phyloP scores from a whole-genome alignment of 257 asterid species.

The Nicotiana obtusifolia region DNA sequence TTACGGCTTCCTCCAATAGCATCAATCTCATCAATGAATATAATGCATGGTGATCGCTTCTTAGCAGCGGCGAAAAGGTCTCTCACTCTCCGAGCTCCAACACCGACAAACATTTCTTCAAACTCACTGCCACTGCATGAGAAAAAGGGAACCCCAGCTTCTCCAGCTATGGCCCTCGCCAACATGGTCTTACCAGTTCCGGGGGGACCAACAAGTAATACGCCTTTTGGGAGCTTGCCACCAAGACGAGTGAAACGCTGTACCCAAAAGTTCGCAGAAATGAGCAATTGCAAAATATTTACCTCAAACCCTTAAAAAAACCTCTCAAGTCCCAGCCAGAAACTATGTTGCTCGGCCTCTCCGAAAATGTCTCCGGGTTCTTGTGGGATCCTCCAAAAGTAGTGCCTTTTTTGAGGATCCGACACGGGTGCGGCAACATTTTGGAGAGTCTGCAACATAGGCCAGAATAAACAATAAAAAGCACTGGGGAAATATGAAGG shows the following conservation, averaged over 20 bases:
- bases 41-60: slow-evolving; percentile 88
- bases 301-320: neutral
- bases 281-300: neutral
- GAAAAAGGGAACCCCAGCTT: slow-evolving; percentile 94
- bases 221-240: slow-evolving; percentile 98
- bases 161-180: slow-evolving; percentile 99
- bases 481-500: neutral
- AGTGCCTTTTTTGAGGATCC: too few species aligned
- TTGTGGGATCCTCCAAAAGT: too few species aligned
- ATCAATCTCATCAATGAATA: slow-evolving; percentile 89
- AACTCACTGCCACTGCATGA: slow-evolving; percentile 99
- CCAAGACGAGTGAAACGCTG: slow-evolving; percentile 97
- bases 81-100: slow-evolving; percentile 95
- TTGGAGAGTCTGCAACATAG: too few species aligned
- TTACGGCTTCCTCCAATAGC: slow-evolving; percentile 94
- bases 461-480: neutral
- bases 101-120: slow-evolving; percentile 98
- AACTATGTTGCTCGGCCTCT: too few species aligned
- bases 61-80: slow-evolving; percentile 93
- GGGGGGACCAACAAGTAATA: slow-evolving; percentile 91
- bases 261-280: slow-evolving; percentile 10
- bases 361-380: too few species aligned
- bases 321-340: neutral
- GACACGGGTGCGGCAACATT: too few species aligned
- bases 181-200: slow-evolving; percentile 98